phyloP scores from a whole-genome alignment of 179 eudicot genomes.

The Camellia oleifera region DNA sequence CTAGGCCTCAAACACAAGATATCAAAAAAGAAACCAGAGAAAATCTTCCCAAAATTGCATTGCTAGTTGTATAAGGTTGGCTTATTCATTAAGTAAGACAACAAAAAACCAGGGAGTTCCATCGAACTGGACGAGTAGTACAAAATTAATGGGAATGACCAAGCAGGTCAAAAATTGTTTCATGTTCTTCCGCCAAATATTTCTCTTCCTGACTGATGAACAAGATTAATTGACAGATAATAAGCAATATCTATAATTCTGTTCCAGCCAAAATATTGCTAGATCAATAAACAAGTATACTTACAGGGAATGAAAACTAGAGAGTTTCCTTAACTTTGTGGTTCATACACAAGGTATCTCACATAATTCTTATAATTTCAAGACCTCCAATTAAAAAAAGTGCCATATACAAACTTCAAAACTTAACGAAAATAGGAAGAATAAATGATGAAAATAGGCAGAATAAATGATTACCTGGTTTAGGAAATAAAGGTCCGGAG shows the following conservation, averaged over 20 bases:
- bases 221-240: not conserved
- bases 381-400: slow-evolving; percentile 1
- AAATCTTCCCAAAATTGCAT: not conserved
- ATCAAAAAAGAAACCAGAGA: not conserved
- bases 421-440: not conserved
- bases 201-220: not conserved
- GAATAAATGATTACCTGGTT: slow-evolving; percentile 5
- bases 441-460: not conserved
- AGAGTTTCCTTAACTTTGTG: too few relatives aligned
- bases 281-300: not conserved
- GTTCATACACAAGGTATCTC: not conserved
- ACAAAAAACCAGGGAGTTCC: not conserved
- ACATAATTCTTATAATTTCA: not conserved
- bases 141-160: not conserved
- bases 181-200: not conserved
- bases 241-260: not conserved
- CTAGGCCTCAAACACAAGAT: not conserved
- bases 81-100: not conserved
- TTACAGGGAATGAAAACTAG: not conserved
- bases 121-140: too few relatives aligned
- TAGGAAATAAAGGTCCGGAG: slow-evolving; percentile 16
- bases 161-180: not conserved
- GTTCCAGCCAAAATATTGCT: not conserved
- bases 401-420: not conserved
- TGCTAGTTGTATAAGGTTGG: not conserved